phyloP scores from a whole-genome alignment of 768 basidiomycete species.

The Brasilioporus rufonigricans region DNA sequence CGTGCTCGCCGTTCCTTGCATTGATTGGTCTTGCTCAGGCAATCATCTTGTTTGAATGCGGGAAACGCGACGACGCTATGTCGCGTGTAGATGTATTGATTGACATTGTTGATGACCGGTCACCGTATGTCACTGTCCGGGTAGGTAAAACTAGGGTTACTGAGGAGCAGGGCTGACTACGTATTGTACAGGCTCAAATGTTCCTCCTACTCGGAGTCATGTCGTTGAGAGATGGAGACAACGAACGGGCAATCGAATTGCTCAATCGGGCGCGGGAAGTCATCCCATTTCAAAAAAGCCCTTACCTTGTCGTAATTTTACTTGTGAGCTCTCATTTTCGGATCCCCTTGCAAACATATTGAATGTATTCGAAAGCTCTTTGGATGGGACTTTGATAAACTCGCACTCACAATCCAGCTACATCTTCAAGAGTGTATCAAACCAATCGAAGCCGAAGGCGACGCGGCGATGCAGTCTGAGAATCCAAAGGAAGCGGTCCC shows the following conservation, averaged over 20 bases:
- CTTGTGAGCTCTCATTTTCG: background rate
- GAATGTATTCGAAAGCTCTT: conserved; percentile 1
- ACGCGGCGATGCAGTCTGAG: background rate
- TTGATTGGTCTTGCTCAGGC: background rate
- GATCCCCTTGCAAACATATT: background rate
- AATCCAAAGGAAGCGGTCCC: background rate
- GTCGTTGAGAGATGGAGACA: background rate
- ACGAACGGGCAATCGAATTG: background rate
- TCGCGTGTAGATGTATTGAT: conserved; percentile 5
- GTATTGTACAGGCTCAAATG: conserved; percentile 3
- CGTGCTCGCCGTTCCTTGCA: too few species aligned
- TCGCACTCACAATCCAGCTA: background rate
- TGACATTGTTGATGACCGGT: background rate
- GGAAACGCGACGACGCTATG: conserved; percentile 3
- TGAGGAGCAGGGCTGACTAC: background rate
- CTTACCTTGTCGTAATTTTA: background rate
- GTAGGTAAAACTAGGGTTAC: background rate
- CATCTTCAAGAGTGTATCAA: background rate
- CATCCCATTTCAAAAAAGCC: background rate
- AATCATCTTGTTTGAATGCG: conserved; percentile 6
- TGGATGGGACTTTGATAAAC: conserved; percentile 7
- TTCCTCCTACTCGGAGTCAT: background rate
- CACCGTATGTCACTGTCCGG: background rate
- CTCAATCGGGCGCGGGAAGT: background rate
- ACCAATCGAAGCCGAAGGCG: background rate